These are phyloP conservation scores for Mucor mucedo DNA, from an alignment of 371 early-diverging fungal species.

Conservation along the genomic window DNA sequence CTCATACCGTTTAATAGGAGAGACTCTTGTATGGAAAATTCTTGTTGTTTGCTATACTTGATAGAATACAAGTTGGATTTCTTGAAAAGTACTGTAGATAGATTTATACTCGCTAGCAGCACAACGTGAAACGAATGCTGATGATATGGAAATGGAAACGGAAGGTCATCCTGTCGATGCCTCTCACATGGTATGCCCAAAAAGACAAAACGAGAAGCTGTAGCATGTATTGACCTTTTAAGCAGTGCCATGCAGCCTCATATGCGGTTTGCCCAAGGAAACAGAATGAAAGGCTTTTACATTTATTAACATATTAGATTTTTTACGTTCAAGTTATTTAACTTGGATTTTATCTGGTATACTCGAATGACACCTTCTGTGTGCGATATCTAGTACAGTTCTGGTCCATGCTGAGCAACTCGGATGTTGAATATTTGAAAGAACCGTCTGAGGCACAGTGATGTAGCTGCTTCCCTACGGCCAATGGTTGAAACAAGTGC, in stretches of 20 bases:
- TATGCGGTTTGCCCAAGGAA: too few species aligned
- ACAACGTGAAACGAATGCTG: too few species aligned
- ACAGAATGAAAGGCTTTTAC: neutral
- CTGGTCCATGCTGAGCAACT: constrained; percentile 3
- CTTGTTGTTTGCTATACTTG: neutral
- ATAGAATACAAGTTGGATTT: neutral
- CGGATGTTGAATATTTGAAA: constrained; percentile 2
- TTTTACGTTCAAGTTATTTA: constrained; percentile 1
- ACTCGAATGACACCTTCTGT: constrained; percentile 1
- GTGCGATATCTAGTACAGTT: constrained; percentile 3
- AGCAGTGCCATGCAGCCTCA: too few species aligned
- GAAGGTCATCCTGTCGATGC: neutral
- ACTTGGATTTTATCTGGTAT: constrained; percentile 1
- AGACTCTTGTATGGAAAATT: neutral
- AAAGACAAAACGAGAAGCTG: too few species aligned
- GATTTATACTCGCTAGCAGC: neutral
- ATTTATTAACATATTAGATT: constrained; percentile 1
- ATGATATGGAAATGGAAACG: too few species aligned
- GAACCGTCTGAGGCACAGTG: constrained; percentile 3
- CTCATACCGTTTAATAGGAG: neutral
- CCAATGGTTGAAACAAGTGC: constrained; percentile 1
- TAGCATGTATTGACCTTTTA: too few species aligned
- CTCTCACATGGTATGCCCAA: neutral
- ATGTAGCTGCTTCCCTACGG: constrained; percentile 1
- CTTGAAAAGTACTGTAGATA: neutral